Base-by-base conservation (phyloP, 2,329 filamentous ascomycete species). In the Aspergillus fischeri region DNA sequence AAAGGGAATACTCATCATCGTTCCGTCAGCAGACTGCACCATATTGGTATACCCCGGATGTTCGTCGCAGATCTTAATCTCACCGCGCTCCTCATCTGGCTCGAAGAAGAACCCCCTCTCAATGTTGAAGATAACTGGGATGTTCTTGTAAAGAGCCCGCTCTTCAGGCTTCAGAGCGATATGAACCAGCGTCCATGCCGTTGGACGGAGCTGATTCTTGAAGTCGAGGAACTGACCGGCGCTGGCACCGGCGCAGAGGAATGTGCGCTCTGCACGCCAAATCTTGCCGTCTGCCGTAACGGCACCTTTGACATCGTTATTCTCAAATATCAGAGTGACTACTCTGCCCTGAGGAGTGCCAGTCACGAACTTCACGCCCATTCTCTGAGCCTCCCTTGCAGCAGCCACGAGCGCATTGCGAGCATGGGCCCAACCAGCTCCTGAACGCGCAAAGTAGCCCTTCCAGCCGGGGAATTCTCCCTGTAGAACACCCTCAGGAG, bases 41-140 rank as follows among this genome's bases (percentile, higher is more conserved):
- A 74, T 76, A 53, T 83, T 82, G 44, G 77, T 78, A 61, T 82
- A 84, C 2, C 82, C 81, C 0, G 81, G 81, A 56, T 83, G 81
- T 60, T 84, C 81, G 58, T 84, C 81, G 48, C 71, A 73, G 48
- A 74, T 68, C 56, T 74, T 75, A 49, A 74, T 70, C 28, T 72
- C 53, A 3, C 75, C 73, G 9, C 69, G 49, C 51, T 64, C 71
- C 66, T 77, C 75, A 51, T 76, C 75, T 1, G 76, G 75, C 60
- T 80, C 78, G 61, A 80, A 80, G 67, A 80, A 80, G 67, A 80
- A 80, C 2, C 78, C 78, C 20, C 75, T 67, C 44, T 79, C 77
- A 11, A 76, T 74, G 48, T 80, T 74, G 57, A 79, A 80, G 3
- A 80, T 70, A 0, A 80, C 77, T 0, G 78, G 78, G 0, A 71